Evolutionary conservation across 2,329 filamentous ascomycete genomes (phyloP), one percentile per base, ranked within the genome.

Genomic region (Colletotrichum limetticola): DNA sequence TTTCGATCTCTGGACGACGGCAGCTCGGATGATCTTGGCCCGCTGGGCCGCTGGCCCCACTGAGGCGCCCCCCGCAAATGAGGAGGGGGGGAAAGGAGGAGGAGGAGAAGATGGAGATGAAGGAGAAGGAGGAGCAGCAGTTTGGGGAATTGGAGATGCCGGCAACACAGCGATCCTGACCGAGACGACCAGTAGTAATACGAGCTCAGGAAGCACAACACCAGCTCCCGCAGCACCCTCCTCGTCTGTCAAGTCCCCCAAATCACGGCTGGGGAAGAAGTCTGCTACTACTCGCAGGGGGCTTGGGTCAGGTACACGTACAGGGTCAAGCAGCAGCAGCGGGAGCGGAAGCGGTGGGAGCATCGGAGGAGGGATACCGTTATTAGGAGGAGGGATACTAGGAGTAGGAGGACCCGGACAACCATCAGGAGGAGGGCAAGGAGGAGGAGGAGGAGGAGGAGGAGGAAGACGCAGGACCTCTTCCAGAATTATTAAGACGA

Each of bases 21-120:
- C 70, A 69, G 70, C 71, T 66, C 73, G 73, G 71, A 75, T 74
- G 74, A 72, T 74, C 65, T 67, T 74, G 68, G 74, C 74, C 72
- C 74, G 72, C 65, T 75, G 68, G 74, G 72, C 72, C 68, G 68
- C 68, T 72, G 74, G 74, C 65, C 74, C 74, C 65, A 75, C 68
- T 12, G 71, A 71, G 66, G 68, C 74, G 61, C 74, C 57, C 71
- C 71, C 71, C 66, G 62, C 71, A 67, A 35, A 69, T 30, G 71
- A 46, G 49, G 61, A 61, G 32, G 66, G 63, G 32, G 71, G 60
- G n/a, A 55, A 63, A n/a, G 56, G 30, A 58, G 67, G 32, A 62
- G 59, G 14, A 60, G 53, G 65, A 63, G 69, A 59, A 64, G 35
- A 26, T 30, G 61, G 14, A n/a, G 63, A 28, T 24, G 59, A 30